Evolutionary conservation across 352 stramenopile species (phyloP).

Genomic region (Elongisporangium anandrum): DNA sequence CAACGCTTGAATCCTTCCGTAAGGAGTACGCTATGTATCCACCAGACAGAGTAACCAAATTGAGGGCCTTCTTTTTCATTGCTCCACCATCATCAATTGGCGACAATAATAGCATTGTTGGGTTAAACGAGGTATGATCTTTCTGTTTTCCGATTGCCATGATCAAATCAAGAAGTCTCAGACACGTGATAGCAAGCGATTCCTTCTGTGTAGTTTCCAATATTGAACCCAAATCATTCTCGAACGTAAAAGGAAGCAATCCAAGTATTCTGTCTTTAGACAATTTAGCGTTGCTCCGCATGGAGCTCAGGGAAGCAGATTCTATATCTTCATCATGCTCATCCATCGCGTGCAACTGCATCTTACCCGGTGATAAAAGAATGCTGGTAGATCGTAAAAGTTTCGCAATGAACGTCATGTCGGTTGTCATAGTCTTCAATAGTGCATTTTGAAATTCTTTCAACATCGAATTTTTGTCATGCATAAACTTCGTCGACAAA

Average conservation of each 20-base stretch:
- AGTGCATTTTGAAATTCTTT: slow-evolving; percentile 39
- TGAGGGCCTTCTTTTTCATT: slow-evolving; percentile 32
- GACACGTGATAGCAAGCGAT: slow-evolving; percentile 34
- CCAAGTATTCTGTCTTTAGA: background rate
- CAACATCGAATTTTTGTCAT: slow-evolving; percentile 33
- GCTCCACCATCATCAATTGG: slow-evolving; percentile 48
- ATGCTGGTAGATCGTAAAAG: slow-evolving; percentile 36
- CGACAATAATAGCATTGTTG: slow-evolving; percentile 24
- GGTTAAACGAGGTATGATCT: background rate
- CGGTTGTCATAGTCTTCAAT: slow-evolving; percentile 37
- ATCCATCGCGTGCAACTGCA: background rate
- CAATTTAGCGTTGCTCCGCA: background rate
- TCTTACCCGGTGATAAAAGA: slow-evolving; percentile 16
- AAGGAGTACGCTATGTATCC: slow-evolving; percentile 48
- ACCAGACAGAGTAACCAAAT: slow-evolving; percentile 46
- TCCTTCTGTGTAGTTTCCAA: slow-evolving; percentile 17
- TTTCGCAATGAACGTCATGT: slow-evolving; percentile 60
- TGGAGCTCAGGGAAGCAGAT: background rate
- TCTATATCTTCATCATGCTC: background rate
- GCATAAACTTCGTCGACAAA: slow-evolving; percentile 31
- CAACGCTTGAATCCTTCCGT: slow-evolving; percentile 27
- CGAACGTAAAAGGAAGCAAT: background rate
- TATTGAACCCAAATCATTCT: background rate
- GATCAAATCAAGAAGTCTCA: slow-evolving; percentile 42
- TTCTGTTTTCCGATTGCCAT: slow-evolving; percentile 10